Evolutionary conservation across 768 basidiomycete genomes (phyloP), one percentile per base, ranked within the genome.

Genomic region (Butyriboletus loyo): DNA sequence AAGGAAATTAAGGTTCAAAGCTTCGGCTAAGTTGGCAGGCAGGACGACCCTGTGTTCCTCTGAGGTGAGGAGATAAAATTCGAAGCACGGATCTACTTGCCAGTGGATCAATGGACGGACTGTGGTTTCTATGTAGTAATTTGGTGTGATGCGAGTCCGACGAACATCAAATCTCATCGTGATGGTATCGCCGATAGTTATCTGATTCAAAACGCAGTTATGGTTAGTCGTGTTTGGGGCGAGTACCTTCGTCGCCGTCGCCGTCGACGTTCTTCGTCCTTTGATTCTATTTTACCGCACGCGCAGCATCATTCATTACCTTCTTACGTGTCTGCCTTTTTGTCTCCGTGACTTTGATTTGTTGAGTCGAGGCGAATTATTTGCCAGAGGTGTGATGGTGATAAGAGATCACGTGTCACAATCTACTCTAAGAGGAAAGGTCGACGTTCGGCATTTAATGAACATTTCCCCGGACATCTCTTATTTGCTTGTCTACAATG

Each of bases 401-500:
- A 43, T 41, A 25, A 24, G 7, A 8, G 31, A n/a, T 57, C 60
- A 58, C 60, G 60, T 62, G 58, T 4, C 27, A 19, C 5, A 11
- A 21, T 24, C 11, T 28, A 13, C 17, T 21, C 24, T 31, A 48
- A 39, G 13, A 17, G 30, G 50, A 44, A 46, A 47, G 27, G 6
- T 8, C 27, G 6, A 27, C 27, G 27, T 27, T 27, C 6, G 27
- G n/a, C n/a, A n/a, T 8, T 35, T 41, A 36, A 32, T 37, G 35
- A 51, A 36, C 40, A 9, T 28, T 9, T 42, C 24, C 19, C 42
- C 27, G 1, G 25, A 53, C 2, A 4, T 30, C 8, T 38, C 8
- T 13, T 39, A 38, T 21, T 47, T 17, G n/a, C 25, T 44, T 35
- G 30, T 32, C 40, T 37, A 24, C 46, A 38, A 67, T 67, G 62